Evolutionary conservation across 106 monocot species (phyloP), one percentile per base, ranked within the genome.

Genomic region (Vanilla planifolia): DNA sequence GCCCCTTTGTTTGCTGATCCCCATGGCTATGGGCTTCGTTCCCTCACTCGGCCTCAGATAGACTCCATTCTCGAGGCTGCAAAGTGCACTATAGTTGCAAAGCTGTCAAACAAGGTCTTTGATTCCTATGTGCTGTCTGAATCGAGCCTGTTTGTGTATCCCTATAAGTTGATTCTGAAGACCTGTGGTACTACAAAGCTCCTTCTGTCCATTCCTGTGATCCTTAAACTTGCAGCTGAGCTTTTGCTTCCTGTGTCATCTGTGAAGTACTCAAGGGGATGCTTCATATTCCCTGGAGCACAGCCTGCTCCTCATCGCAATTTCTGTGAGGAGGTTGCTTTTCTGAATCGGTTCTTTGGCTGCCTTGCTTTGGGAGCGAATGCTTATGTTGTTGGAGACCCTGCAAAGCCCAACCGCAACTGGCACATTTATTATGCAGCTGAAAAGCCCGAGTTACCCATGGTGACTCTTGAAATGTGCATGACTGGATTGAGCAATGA

Each of bases 101-200:
- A 82, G 40, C 89, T 95, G 16, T 89, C 86, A 1, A 95, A 95
- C 78, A 75, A 78, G 67, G 64, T 78, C 26, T 86, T 95, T 28
- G 94, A 95, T 33, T 89, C 94, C 1, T 95, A 95, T 68, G 94
- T 89, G 15, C 89, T 95, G 8, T 96, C 95, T 19, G 95, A 96
- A 59, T 96, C 95, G 7, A 96, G 95, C 71, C 86, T 96, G 17
- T 96, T 96, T 59, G 29, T 53, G 30, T 89, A 78, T 55, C 89
- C 86, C 4, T 43, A 70, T 55, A 95, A 84, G 76, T 68, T 95
- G 7, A 75, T 95, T 48, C 73, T 89, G 8, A 95, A 95, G 65
- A 95, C 94, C 3, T 94, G 94, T 37, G 94, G 94, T 24, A 95
- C 94, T 1, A 95, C 94, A 1, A 83, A 85, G 80, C 80, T 95